A percentile compares a stretch with the other conserved stretches of the same genome.
phyloP scores from a whole-genome alignment of 768 basidiomycete genomes.

The Crucibulum laeve region DNA sequence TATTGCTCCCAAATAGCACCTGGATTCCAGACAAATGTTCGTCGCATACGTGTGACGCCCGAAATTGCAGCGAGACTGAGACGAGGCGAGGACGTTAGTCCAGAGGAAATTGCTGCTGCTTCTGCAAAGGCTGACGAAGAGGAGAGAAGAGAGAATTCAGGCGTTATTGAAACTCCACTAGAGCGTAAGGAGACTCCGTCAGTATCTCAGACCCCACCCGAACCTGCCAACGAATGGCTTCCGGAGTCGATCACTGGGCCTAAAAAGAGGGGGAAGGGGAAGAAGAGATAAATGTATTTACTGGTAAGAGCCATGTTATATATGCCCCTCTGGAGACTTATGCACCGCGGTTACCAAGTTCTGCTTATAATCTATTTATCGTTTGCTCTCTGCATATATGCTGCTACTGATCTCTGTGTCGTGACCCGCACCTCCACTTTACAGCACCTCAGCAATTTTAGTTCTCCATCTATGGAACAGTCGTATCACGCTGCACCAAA shows the following conservation, averaged over 20 bases:
- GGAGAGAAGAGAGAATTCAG: conserved; percentile 14
- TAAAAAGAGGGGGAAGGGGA: conserved; percentile 36
- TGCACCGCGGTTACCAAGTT: too few relatives aligned
- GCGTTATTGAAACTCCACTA: conserved; percentile 17
- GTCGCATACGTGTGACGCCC: conserved; percentile 44
- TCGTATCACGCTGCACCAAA: too few relatives aligned
- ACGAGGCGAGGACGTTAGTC: conserved; percentile 47
- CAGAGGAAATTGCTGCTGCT: conserved; percentile 48
- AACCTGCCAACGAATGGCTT: conserved; percentile 44
- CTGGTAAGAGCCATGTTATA: background rate
- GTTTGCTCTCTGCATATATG: too few relatives aligned
- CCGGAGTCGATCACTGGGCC: conserved; percentile 42
- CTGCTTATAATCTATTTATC: too few relatives aligned
- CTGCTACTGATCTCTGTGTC: too few relatives aligned
- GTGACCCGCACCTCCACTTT: too few relatives aligned
- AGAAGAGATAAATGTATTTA: conserved; percentile 17
- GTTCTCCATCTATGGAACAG: too few relatives aligned
- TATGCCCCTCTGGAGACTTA: too few relatives aligned
- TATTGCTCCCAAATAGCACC: conserved; percentile 28
- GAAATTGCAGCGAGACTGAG: conserved; percentile 50
- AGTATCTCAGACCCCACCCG: conserved; percentile 13
- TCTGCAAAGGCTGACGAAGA: conserved; percentile 35
- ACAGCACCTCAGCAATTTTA: too few relatives aligned
- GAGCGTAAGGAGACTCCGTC: conserved; percentile 11
- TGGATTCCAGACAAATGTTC: conserved; percentile 53